Evolutionary conservation across 345 rosid genomes (phyloP), one percentile per base, ranked within the genome.

Genomic region (Raphanus raphanistrum): DNA sequence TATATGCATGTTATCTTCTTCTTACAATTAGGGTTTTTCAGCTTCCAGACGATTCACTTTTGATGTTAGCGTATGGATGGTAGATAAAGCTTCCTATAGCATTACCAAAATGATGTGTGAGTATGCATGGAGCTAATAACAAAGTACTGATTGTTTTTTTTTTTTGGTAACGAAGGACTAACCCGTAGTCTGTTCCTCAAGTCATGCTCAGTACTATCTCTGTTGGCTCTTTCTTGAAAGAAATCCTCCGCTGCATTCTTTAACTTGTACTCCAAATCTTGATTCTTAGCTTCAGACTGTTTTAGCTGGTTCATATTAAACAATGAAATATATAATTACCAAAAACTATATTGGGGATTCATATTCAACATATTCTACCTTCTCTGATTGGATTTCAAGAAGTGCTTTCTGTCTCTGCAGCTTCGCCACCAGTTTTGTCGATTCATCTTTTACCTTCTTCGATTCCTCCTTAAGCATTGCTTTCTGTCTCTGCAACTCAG

Each of bases 131-230:
- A 58, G 25, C 8, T 38, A n/a, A 8, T 9, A 15, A 25, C 32
- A 36, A 52, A 9, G 12, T 4, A n/a, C 4, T 1, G 6, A 29
- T 28, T n/a, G n/a, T n/a, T 2, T 11, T 10, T 58, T 4, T 60
- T 2, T 35, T 35, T 67, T 28, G 21, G 25, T 65, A 58, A 45
- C 33, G 6, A 12, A 60, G 48, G 66, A 36, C 86, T 61, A 66
- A 89, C 94, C 84, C 33, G 38, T 29, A 88, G 38, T 70, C 60
- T 64, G 66, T 68, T 70, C 68, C 70, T 82, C 71, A 85, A 80
- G 32, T 25, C 59, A 21, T 86, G 75, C 80, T 84, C 89, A 29
- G 26, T 32, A 9, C 45, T 59, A 9, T 81, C 80, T 68, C 71
- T 68, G n/a, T 58, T 58, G 12, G 1, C 57, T 80, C 80, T 79